Conservation (phyloP, 352 stramenopile genomes). For the Phytophthora crassamura region DNA sequence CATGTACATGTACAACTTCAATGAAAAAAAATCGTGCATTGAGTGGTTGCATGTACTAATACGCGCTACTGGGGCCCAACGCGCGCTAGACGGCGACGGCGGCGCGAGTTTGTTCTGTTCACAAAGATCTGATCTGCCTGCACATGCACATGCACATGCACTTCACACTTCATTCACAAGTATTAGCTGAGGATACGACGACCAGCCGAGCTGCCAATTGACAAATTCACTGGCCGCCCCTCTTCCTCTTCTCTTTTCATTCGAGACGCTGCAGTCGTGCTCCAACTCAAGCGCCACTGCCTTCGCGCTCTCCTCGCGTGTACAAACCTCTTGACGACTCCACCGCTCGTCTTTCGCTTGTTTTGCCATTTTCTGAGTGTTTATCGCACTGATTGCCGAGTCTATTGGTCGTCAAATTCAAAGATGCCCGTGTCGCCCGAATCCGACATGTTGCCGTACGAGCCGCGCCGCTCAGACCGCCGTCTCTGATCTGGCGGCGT, state of each 20-base stretch:
- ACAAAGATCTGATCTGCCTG: too few species aligned
- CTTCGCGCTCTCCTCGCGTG: not conserved
- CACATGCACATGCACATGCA: too few species aligned
- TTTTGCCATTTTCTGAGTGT: constrained; percentile 20
- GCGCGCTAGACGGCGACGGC: too few species aligned
- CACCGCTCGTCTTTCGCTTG: constrained; percentile 10
- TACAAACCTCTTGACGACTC: not conserved
- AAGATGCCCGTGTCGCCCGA: constrained; percentile 68
- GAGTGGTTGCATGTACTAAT: not conserved
- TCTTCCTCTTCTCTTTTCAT: too few species aligned
- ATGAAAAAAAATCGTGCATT: constrained; percentile 21
- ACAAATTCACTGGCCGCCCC: too few species aligned
- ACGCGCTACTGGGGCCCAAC: not conserved
- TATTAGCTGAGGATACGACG: too few species aligned
- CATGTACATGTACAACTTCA: constrained; percentile 1
- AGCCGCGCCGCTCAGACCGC: constrained; percentile 53
- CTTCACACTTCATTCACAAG: too few species aligned
- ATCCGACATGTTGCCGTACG: constrained; percentile 59
- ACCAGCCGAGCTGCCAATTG: too few species aligned
- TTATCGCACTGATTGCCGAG: constrained; percentile 35
- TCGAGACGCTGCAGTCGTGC: too few species aligned
- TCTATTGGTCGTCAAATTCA: constrained; percentile 80
- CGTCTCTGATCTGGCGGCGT: constrained; percentile 31
- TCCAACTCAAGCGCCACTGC: too few species aligned
- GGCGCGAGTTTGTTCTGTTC: too few species aligned